These are phyloP conservation scores for Maudiozyma bulderi DNA, from an alignment of 805 yeast species.

Conservation along the genomic window DNA sequence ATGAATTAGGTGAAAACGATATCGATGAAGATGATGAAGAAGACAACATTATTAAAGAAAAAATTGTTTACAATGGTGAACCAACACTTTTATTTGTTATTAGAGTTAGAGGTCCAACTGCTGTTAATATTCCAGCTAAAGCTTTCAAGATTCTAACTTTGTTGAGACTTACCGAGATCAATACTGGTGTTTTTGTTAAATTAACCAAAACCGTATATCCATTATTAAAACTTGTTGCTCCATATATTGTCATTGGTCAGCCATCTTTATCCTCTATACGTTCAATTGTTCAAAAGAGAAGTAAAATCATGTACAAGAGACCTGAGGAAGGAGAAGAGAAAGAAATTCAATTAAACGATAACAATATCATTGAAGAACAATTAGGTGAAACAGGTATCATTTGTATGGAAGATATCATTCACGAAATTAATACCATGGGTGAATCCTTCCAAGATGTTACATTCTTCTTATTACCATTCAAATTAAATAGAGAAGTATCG, in stretches of 20 bases:
- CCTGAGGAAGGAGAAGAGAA: slow-evolving; percentile 26
- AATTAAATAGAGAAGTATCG: slow-evolving; percentile 55
- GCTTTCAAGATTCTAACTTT: slow-evolving; percentile 50
- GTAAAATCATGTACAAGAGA: slow-evolving; percentile 37
- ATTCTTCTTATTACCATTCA: slow-evolving; percentile 61
- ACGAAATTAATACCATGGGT: slow-evolving; percentile 56
- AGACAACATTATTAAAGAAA: slow-evolving; percentile 25
- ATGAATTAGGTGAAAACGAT: neutral
- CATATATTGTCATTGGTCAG: slow-evolving; percentile 62
- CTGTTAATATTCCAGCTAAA: slow-evolving; percentile 56
- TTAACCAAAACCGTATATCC: slow-evolving; percentile 50
- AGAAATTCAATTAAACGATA: slow-evolving; percentile 54
- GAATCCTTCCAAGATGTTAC: slow-evolving; percentile 52
- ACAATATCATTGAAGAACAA: slow-evolving; percentile 63
- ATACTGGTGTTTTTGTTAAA: slow-evolving; percentile 67
- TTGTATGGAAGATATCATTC: slow-evolving; percentile 74
- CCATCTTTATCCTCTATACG: slow-evolving; percentile 70
- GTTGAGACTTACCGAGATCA: slow-evolving; percentile 47
- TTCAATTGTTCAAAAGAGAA: slow-evolving; percentile 68
- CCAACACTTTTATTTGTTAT: slow-evolving; percentile 54
- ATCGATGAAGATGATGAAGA: slow-evolving; percentile 21
- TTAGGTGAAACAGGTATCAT: slow-evolving; percentile 61
- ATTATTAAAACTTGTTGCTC: slow-evolving; percentile 56
- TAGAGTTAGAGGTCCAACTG: slow-evolving; percentile 56
- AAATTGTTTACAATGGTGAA: slow-evolving; percentile 31